Conservation (phyloP, 768 basidiomycete species). For the Tephrocybe sp. region DNA sequence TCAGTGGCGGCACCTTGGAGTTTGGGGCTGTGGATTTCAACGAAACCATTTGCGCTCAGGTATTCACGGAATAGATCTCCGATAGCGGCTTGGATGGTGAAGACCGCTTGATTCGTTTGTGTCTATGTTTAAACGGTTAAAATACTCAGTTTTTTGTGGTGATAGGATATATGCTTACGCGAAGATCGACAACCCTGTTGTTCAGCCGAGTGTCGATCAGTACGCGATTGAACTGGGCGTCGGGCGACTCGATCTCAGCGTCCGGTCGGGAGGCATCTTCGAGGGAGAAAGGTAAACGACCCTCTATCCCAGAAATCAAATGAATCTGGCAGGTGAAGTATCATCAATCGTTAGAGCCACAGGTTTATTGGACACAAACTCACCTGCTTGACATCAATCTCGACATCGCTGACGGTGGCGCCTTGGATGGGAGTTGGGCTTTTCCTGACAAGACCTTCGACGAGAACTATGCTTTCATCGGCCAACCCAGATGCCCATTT, state of each 20-base stretch:
- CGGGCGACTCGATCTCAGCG: conserved; percentile 55
- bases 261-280: conserved; percentile 92
- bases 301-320: conserved; percentile 78
- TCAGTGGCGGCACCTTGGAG: conserved; percentile 96
- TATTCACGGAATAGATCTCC: conserved; percentile 84
- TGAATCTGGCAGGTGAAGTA: conserved; percentile 58
- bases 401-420: conserved; percentile 82
- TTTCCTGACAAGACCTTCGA: conserved; percentile 79
- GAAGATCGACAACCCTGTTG: conserved; percentile 89
- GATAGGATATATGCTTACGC: conserved; percentile 48
- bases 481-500: conserved; percentile 82
- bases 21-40: conserved; percentile 97
- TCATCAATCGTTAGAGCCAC: conserved; percentile 2
- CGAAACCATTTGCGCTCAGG: conserved; percentile 72
- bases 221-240: conserved; percentile 72
- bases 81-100: conserved; percentile 87
- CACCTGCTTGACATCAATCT: conserved; percentile 83
- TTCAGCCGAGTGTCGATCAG: conserved; percentile 92
- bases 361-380: conserved; percentile 16
- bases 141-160: not conserved
- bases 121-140: conserved; percentile 52
- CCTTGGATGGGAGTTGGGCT: conserved; percentile 87
- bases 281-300: conserved; percentile 81
- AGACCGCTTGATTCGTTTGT: conserved; percentile 93
- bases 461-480: conserved; percentile 88